Conservation (phyloP, 2,329 filamentous ascomycete genomes). For the Bertia moriformis region DNA sequence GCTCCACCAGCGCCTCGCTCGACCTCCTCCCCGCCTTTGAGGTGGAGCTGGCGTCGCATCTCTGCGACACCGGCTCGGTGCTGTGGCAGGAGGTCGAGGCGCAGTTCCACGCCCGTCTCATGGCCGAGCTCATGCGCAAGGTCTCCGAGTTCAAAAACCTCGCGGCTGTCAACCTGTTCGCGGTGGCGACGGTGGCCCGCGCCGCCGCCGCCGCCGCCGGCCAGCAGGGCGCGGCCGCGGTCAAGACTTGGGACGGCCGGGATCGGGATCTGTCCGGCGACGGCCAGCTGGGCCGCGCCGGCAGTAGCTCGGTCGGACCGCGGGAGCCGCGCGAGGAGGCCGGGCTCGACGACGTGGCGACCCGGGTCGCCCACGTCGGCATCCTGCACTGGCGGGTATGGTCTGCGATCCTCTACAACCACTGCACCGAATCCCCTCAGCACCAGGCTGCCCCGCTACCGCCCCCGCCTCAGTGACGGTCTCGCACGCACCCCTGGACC, state of each 20-base stretch:
- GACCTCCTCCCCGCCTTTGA: constrained; percentile 32
- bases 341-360: constrained; percentile 53
- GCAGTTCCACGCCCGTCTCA: constrained; percentile 30
- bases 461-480: too few species aligned
- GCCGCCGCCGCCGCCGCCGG: constrained; percentile 20
- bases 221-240: constrained; percentile 11
- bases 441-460: too few species aligned
- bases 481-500: too few species aligned
- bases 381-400: constrained; percentile 85
- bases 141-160: constrained; percentile 37
- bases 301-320: constrained; percentile 12
- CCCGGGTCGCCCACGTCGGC: constrained; percentile 67
- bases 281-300: constrained; percentile 11
- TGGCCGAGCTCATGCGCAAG: constrained; percentile 29
- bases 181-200: constrained; percentile 36
- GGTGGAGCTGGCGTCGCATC: constrained; percentile 26
- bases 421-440: not conserved
- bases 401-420: constrained; percentile 56
- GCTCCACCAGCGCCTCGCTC: constrained; percentile 33
- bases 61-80: constrained; percentile 25
- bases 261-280: too few species aligned
- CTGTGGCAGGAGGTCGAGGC: constrained; percentile 33
- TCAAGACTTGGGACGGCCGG: too few species aligned
- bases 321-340: constrained; percentile 35
- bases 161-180: constrained; percentile 36